Evolutionary conservation across 2,329 filamentous ascomycete species (phyloP).

Genomic region (Penicillium capsulatum): DNA sequence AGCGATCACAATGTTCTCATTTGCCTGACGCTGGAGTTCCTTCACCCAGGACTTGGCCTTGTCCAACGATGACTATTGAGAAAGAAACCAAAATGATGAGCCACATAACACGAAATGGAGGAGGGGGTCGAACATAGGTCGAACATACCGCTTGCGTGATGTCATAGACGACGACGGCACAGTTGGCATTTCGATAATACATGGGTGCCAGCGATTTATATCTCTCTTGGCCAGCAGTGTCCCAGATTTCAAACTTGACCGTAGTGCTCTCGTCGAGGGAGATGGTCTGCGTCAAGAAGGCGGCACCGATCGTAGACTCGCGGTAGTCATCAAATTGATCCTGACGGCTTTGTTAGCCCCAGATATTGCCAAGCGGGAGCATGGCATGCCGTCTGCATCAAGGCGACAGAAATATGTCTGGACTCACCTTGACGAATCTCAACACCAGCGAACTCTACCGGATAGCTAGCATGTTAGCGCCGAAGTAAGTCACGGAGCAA

Average conservation of each 20-base stretch:
- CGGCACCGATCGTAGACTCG: constrained; percentile 96
- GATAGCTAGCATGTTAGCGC: constrained; percentile 33
- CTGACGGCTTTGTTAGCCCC: constrained; percentile 44
- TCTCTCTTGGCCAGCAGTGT: constrained; percentile 95
- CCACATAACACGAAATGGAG: not conserved
- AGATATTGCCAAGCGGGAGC: not conserved
- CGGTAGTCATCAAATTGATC: constrained; percentile 99
- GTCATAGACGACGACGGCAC: constrained; percentile 97
- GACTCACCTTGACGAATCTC: constrained; percentile 91
- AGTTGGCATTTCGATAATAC: constrained; percentile 99
- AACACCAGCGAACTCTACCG: constrained; percentile 89
- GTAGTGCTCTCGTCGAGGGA: constrained; percentile 96
- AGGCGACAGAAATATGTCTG: not conserved
- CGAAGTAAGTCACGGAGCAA: constrained; percentile 12
- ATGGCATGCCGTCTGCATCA: too few species aligned
- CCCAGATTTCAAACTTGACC: constrained; percentile 99
- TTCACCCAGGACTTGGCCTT: constrained; percentile 99
- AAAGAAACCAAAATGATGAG: constrained; percentile 3
- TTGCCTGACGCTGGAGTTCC: constrained; percentile 95
- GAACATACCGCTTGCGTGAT: constrained; percentile 93
- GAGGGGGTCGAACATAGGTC: constrained; percentile 15
- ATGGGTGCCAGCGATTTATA: constrained; percentile 99
- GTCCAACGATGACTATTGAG: constrained; percentile 77
- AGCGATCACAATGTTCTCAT: constrained; percentile 99
- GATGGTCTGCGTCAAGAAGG: constrained; percentile 98